These are phyloP conservation scores for Venturia carpophila DNA, from an alignment of 2,329 filamentous ascomycete species.

Conservation along the genomic window DNA sequence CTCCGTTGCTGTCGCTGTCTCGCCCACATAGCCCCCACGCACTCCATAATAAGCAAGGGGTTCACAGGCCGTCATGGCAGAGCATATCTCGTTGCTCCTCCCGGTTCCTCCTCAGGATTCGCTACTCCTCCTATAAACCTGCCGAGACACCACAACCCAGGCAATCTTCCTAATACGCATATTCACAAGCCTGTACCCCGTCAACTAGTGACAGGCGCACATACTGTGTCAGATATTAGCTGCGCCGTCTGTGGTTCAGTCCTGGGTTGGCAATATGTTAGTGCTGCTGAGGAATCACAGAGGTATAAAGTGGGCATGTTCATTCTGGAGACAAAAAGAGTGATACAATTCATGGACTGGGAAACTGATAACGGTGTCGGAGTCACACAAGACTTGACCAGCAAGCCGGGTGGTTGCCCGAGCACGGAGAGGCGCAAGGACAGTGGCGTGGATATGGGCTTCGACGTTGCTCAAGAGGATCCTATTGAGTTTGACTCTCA, in stretches of 20 bases:
- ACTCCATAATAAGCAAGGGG: conserved; percentile 56
- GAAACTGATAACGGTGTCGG: conserved; percentile 33
- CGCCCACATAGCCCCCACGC: conserved; percentile 49
- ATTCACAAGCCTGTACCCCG: conserved; percentile 49
- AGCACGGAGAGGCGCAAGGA: conserved; percentile 9
- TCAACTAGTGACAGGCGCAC: conserved; percentile 54
- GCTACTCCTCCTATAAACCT: conserved; percentile 3
- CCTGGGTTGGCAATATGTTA: conserved; percentile 58
- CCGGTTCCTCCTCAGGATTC: conserved; percentile 26
- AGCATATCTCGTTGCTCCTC: conserved; percentile 53
- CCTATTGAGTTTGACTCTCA: conserved; percentile 53
- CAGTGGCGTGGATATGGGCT: conserved; percentile 18
- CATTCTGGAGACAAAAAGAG: conserved; percentile 54
- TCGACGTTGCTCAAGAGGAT: conserved; percentile 22
- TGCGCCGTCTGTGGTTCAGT: conserved; percentile 49
- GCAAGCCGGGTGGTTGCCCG: not conserved
- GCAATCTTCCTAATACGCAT: conserved; percentile 50
- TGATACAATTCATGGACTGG: conserved; percentile 46
- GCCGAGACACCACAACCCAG: conserved; percentile 25
- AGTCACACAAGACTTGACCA: not conserved
- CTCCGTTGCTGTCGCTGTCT: conserved; percentile 53
- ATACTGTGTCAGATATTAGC: conserved; percentile 54
- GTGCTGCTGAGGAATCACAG: conserved; percentile 53
- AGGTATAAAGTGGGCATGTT: conserved; percentile 61
- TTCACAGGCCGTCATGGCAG: conserved; percentile 58